Evolutionary conservation across 176 grass and related monocot genomes (phyloP), one percentile per base, ranked within the genome.

Genomic region (Elymus sibiricus): DNA sequence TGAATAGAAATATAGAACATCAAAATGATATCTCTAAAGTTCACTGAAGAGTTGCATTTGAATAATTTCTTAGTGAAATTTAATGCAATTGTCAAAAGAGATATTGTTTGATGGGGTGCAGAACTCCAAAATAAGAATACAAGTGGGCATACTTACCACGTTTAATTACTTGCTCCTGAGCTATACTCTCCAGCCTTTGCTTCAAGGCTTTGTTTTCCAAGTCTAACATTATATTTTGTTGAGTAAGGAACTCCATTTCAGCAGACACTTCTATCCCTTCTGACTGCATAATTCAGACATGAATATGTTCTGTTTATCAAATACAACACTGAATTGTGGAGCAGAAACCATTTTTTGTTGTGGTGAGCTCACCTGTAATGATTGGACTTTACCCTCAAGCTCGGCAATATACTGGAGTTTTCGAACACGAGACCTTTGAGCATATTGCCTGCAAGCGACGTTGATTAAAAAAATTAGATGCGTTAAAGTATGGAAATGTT

Each of bases 401-500:
- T 99, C 97, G 3, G 97, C 94, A 90, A 99, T 99, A 88, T 99
- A 96, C 39, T 99, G 94, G 64, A 99, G 97, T 83, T 99, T 99
- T 73, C 97, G 85, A 68, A 99, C 94, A 5, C 97, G 92, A 27
- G 97, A 99, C 47, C 92, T 91, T 22, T 95, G 97, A 73, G 97
- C 97, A 85, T 95, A 99, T 87, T 99, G 97, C 88, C 97, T 99
- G 77, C 42, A 83, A 79, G 21, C 13, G 17, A 76, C 19, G 19
- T 59, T 59, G 14, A 22, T 25, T 13, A 63, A 76, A 51, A 38
- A 39, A 27, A 19, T 46, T 64, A 31, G 68, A 77, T 80, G 37
- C 22, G 32, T 25, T 22, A 69, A 81, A 79, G 39, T 9, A 77
- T 49, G 25, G 59, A 35, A 62, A 39, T 27, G 24, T 64, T 42